A percentile compares a stretch with the other conserved stretches of the same genome.
phyloP scores from a whole-genome alignment of 768 basidiomycete species.

The Rhizopogon roseolus region DNA sequence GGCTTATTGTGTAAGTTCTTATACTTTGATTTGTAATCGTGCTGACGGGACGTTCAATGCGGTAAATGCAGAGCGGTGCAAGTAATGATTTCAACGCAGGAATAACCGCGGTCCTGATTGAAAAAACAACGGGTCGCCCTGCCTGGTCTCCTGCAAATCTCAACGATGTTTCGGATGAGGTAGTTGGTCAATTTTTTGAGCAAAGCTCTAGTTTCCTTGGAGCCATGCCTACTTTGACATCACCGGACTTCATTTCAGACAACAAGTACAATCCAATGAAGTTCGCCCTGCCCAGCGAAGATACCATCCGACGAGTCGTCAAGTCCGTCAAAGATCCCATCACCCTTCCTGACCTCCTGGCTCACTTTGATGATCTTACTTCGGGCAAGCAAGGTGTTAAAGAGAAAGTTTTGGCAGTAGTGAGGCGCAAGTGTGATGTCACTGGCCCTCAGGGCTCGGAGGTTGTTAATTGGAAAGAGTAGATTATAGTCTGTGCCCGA shows the following conservation, averaged over 20 bases:
- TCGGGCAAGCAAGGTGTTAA: slow-evolving; percentile 51
- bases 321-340: slow-evolving; percentile 37
- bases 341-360: slow-evolving; percentile 16
- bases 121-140: slow-evolving; percentile 49
- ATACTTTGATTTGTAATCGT: slow-evolving; percentile 3
- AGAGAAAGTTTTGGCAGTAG: slow-evolving; percentile 77
- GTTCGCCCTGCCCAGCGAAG: slow-evolving; percentile 73
- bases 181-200: slow-evolving; percentile 68
- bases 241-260: slow-evolving; percentile 30
- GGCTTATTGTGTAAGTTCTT: slow-evolving; percentile 76
- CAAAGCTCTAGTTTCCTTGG: slow-evolving; percentile 42
- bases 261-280: slow-evolving; percentile 27
- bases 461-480: slow-evolving; percentile 18
- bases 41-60: slow-evolving; percentile 6
- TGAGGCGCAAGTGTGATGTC: slow-evolving; percentile 60
- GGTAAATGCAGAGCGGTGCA: slow-evolving; percentile 53
- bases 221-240: slow-evolving; percentile 38
- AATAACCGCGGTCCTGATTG: slow-evolving; percentile 62
- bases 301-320: slow-evolving; percentile 63
- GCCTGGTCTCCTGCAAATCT: slow-evolving; percentile 68
- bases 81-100: slow-evolving; percentile 83
- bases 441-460: slow-evolving; percentile 43
- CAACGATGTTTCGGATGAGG: slow-evolving; percentile 51
- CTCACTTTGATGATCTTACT: slow-evolving; percentile 15
- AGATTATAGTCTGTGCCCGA: slow-evolving; percentile 2